Conservation (phyloP, 306 rosid genomes). For the Lotus japonicus region DNA sequence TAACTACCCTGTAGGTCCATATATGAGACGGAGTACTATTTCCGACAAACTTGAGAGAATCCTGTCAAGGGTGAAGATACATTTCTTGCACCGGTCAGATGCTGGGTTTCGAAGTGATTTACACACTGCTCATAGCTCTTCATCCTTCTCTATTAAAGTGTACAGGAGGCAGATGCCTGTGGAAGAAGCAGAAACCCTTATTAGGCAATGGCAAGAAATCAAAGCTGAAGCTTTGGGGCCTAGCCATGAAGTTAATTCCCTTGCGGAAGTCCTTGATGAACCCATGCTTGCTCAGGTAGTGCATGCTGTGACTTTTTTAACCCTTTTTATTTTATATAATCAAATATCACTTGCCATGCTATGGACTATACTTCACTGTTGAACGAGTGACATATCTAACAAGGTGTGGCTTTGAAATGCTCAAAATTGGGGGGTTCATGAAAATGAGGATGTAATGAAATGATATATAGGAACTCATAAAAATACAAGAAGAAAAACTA, state of each 20-base stretch:
- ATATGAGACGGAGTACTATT: slow-evolving; percentile 39
- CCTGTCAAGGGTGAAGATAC: slow-evolving; percentile 37
- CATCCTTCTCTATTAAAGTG: slow-evolving; percentile 35
- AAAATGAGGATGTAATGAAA: neutral
- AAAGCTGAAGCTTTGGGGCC: slow-evolving; percentile 98
- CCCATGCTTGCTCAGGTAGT: slow-evolving; percentile 93
- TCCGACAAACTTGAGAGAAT: slow-evolving; percentile 47
- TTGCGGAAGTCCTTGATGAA: slow-evolving; percentile 74
- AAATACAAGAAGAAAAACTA: neutral
- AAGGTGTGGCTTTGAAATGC: neutral
- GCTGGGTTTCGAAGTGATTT: slow-evolving; percentile 29
- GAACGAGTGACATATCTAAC: neutral
- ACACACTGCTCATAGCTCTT: slow-evolving; percentile 24
- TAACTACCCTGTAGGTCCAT: slow-evolving; percentile 41
- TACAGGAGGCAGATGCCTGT: slow-evolving; percentile 56
- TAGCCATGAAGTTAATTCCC: slow-evolving; percentile 55
- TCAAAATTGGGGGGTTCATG: too few species aligned
- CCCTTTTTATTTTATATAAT: neutral
- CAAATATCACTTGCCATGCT: neutral
- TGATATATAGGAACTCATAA: too few species aligned
- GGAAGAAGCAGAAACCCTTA: slow-evolving; percentile 89
- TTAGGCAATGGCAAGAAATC: slow-evolving; percentile 82
- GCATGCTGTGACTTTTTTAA: slow-evolving; percentile 17
- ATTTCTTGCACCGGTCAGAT: slow-evolving; percentile 34
- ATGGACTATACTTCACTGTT: neutral